Percentiles rank a stretch among this genome's conserved stretches.
These are phyloP conservation scores for Beauveria rudraprayagi DNA, from an alignment of 2,329 filamentous ascomycete species.

Conservation along the genomic window DNA sequence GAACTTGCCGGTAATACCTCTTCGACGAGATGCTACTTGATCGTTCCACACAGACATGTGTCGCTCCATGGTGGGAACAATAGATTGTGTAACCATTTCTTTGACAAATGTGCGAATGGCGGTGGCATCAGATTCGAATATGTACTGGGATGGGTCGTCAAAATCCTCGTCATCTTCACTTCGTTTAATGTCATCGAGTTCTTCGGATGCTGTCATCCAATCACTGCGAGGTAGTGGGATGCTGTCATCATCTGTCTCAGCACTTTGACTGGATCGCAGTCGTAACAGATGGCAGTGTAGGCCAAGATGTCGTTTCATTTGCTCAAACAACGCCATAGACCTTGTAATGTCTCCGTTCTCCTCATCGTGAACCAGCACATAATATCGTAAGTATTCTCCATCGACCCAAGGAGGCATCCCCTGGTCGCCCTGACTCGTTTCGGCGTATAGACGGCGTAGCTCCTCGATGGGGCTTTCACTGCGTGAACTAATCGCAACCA, in stretches of 20 bases:
- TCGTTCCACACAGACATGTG: conserved; percentile 92
- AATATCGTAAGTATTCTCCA: conserved; percentile 88
- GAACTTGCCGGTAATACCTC: conserved; percentile 86
- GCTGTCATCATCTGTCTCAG: conserved; percentile 86
- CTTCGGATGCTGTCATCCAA: conserved; percentile 84
- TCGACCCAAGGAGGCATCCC: conserved; percentile 79
- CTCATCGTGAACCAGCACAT: conserved; percentile 93
- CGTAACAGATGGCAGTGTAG: conserved; percentile 89
- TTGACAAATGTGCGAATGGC: conserved; percentile 84
- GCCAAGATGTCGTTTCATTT: conserved; percentile 98
- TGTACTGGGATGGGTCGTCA: conserved; percentile 64
- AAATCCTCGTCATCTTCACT: conserved; percentile 61
- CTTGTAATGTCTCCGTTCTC: conserved; percentile 87
- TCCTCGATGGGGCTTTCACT: conserved; percentile 80
- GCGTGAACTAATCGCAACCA: conserved; percentile 90
- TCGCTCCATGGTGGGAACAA: conserved; percentile 94
- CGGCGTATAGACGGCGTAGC: conserved; percentile 71
- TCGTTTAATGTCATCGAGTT: conserved; percentile 64
- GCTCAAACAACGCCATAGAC: conserved; percentile 85
- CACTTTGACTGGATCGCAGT: conserved; percentile 74
- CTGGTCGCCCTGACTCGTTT: conserved; percentile 70
- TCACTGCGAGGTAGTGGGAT: conserved; percentile 72
- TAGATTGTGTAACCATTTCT: conserved; percentile 90
- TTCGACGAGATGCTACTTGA: conserved; percentile 82
- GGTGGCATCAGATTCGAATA: conserved; percentile 87